Conservation (phyloP, 2,329 filamentous ascomycete species). For the Diplodia mutila region DNA sequence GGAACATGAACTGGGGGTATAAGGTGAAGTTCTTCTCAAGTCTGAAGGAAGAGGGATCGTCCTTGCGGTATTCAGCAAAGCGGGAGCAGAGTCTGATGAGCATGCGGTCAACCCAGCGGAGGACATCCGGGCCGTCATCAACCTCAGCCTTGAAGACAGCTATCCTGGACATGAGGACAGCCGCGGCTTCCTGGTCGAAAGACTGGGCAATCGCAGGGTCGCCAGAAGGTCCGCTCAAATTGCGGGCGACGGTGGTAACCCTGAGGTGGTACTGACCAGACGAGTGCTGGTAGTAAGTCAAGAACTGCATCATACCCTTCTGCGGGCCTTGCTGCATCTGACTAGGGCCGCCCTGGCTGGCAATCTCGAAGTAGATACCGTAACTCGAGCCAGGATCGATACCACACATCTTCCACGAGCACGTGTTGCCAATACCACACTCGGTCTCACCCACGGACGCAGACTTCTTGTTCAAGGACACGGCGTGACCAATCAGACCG, state of each 20-base stretch:
- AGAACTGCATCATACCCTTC: conserved; percentile 95
- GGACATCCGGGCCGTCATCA: conserved; percentile 95
- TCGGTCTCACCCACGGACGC: conserved; percentile 96
- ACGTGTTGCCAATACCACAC: conserved; percentile 97
- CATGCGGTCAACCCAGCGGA: conserved; percentile 98
- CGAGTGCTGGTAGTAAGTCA: conserved; percentile 98
- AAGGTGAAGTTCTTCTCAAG: conserved; percentile 97
- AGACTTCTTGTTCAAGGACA: conserved; percentile 98
- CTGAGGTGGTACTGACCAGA: conserved; percentile 95
- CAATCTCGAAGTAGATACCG: conserved; percentile 96
- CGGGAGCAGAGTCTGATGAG: conserved; percentile 93
- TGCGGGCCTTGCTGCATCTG: conserved; percentile 85
- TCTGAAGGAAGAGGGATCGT: conserved; percentile 91
- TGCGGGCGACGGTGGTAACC: conserved; percentile 90
- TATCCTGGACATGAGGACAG: conserved; percentile 98
- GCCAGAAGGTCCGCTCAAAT: conserved; percentile 88
- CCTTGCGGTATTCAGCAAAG: conserved; percentile 97
- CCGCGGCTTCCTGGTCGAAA: conserved; percentile 97
- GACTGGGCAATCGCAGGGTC: conserved; percentile 95
- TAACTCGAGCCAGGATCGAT: conserved; percentile 95
- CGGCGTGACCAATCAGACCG: conserved; percentile 92
- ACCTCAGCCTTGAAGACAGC: conserved; percentile 99
- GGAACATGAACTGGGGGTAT: conserved; percentile 99
- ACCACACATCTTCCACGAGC: conserved; percentile 99
- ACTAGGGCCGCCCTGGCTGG: conserved; percentile 84